These are phyloP conservation scores for Lepraria neglecta DNA, from an alignment of 495 filamentous ascomycete genomes.

Conservation along the genomic window DNA sequence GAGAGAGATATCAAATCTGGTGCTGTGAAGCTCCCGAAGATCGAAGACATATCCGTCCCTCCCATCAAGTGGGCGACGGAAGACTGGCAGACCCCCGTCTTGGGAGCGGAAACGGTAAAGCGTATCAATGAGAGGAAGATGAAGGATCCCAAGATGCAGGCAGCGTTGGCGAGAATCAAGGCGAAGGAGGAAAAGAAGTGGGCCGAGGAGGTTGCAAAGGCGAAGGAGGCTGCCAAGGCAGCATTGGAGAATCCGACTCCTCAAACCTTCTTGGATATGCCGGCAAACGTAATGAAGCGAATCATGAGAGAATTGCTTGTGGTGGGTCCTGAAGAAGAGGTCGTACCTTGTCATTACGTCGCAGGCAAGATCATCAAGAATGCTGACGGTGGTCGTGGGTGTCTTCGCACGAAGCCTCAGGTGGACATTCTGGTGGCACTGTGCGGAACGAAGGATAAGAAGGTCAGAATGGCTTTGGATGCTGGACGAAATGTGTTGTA, in stretches of 20 bases:
- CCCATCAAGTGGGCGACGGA: not conserved
- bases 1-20: not conserved
- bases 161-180: not conserved
- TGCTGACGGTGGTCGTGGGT: conserved; percentile 1
- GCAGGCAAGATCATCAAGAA: conserved; percentile 13
- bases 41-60: too few relatives aligned
- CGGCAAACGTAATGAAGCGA: not conserved
- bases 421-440: conserved; percentile 15
- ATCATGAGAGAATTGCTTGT: conserved; percentile 5
- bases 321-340: conserved; percentile 8
- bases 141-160: not conserved
- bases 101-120: not conserved
- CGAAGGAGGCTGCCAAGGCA: not conserved
- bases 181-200: not conserved
- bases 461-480: conserved; percentile 2
- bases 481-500: conserved; percentile 15
- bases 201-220: not conserved
- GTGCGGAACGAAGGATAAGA: conserved; percentile 3
- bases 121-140: not conserved
- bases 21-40: too few relatives aligned
- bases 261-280: conserved; percentile 10
- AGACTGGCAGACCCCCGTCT: not conserved
- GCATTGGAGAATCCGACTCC: not conserved
- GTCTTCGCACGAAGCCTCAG: conserved; percentile 16
- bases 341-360: conserved; percentile 15